Conservation (phyloP, 2,329 filamentous ascomycete genomes). For the Chaetomium olivaceum region DNA sequence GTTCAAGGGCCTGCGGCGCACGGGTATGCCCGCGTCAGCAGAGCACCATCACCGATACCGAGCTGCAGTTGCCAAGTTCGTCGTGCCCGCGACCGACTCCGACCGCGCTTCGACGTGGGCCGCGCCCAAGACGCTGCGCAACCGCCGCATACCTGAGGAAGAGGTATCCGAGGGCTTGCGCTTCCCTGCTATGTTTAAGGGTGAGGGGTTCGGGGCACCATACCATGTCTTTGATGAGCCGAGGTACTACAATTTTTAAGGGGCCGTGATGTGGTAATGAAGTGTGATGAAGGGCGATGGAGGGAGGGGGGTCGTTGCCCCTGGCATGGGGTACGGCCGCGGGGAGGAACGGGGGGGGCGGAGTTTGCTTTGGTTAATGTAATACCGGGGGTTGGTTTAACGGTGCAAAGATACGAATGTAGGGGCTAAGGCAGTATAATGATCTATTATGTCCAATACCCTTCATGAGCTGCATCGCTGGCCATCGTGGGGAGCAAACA, state of each 20-base stretch:
- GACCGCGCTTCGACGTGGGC: constrained; percentile 50
- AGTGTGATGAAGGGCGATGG: not conserved
- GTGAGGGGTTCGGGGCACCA: constrained; percentile 86
- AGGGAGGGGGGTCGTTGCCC: not conserved
- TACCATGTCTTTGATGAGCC: constrained; percentile 97
- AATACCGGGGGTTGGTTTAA: not conserved
- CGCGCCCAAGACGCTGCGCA: constrained; percentile 54
- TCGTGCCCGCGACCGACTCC: constrained; percentile 69
- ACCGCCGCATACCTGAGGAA: constrained; percentile 63
- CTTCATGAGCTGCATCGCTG: not conserved
- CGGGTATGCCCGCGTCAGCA: constrained; percentile 84
- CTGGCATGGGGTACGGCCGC: not conserved
- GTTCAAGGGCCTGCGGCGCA: constrained; percentile 82
- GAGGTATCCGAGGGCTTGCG: constrained; percentile 74
- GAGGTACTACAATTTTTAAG: constrained; percentile 61
- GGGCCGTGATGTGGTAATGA: not conserved
- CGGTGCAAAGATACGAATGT: not conserved
- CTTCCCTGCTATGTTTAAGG: constrained; percentile 83
- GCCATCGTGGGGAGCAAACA: not conserved
- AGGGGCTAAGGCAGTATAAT: not conserved
- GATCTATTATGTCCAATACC: not conserved
- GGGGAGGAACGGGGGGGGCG: not conserved
- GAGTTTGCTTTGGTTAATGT: not conserved
- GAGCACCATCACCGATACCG: constrained; percentile 95
- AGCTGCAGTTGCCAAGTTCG: constrained; percentile 96